Conservation (phyloP, 768 basidiomycete genomes). For the Mrakia hoshinonis region DNA sequence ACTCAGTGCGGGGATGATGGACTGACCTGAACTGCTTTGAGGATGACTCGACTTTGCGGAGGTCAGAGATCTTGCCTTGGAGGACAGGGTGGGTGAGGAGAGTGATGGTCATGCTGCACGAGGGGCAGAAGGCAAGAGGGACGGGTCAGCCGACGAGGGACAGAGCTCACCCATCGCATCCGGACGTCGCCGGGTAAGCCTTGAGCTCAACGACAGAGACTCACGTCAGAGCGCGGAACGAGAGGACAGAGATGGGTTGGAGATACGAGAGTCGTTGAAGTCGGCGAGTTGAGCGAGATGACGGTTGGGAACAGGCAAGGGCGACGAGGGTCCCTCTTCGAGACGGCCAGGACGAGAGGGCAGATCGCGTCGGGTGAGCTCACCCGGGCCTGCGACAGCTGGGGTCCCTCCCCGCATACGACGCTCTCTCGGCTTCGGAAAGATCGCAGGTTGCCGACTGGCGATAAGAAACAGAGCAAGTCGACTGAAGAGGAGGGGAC, state of each 20-base stretch:
- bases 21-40: slow-evolving; percentile 75
- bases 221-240: neutral
- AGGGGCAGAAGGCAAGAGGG: neutral
- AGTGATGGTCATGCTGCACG: slow-evolving; percentile 21
- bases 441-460: too few relatives aligned
- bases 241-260: neutral
- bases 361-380: too few relatives aligned
- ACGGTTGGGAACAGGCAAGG: too few relatives aligned
- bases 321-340: neutral
- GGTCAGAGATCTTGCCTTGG: slow-evolving; percentile 62
- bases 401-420: too few relatives aligned
- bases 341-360: neutral
- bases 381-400: too few relatives aligned
- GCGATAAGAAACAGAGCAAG: neutral
- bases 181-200: neutral
- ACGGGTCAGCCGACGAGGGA: neutral
- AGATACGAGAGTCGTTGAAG: neutral
- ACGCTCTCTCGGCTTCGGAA: too few relatives aligned
- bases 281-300: neutral
- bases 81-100: slow-evolving; percentile 61
- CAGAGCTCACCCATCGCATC: neutral
- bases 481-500: neutral
- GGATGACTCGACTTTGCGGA: slow-evolving; percentile 54
- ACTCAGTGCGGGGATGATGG: slow-evolving; percentile 24
- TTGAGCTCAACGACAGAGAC: neutral